Base-by-base conservation (phyloP, 2,329 filamentous ascomycete species). In the Aureobasidium namibiae region DNA sequence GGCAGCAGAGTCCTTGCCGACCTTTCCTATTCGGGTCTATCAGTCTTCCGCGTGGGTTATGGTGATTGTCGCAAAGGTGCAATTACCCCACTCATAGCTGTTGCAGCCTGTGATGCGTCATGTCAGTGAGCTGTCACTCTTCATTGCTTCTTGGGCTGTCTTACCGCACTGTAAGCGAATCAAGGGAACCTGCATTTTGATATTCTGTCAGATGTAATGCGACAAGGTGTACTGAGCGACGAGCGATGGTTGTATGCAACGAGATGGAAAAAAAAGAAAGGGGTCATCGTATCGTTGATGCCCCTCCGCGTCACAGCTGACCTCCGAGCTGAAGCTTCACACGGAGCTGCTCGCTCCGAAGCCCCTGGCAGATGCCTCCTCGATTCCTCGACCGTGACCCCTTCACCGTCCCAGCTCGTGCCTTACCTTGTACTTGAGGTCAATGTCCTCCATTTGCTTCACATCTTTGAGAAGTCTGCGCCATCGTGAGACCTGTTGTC, bases 71-170 rank as follows among this genome's bases (percentile, higher is more conserved):
- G 45, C 33, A 54, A 23, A 33, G 23, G 21, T 24, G 33, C n/a
- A 64, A 77, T 65, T 74, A 85, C 84, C 94, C 94, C 94, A 99
- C 78, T 96, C 94, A 73, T 99, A 99, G 74, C 92, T 96, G 75
- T 97, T 97, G 70, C 95, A 90, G 70, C 92, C 94, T 87, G 63
- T n/a, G 61, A 57, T 36, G 38, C n/a, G 60, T 65, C 59, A 68
- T 63, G 65, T 59, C 45, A 61, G 48, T 52, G 21, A 18, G 16
- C 3, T 24, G 3, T 13, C 31, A 14, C n/a, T 7, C 38, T 42
- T 14, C 33, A 18, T 53, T 57, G 13, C 8, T 7, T 2, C 10
- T 14, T 33, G 18, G 48, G 63, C 69, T 63, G 72, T 86, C 70
- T 65, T 73, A 86, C 83, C 83, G 77, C 89, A 92, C 73, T 89